Conservation (phyloP, 805 yeast species). For the Wickerhamomyces chaumierensis region DNA sequence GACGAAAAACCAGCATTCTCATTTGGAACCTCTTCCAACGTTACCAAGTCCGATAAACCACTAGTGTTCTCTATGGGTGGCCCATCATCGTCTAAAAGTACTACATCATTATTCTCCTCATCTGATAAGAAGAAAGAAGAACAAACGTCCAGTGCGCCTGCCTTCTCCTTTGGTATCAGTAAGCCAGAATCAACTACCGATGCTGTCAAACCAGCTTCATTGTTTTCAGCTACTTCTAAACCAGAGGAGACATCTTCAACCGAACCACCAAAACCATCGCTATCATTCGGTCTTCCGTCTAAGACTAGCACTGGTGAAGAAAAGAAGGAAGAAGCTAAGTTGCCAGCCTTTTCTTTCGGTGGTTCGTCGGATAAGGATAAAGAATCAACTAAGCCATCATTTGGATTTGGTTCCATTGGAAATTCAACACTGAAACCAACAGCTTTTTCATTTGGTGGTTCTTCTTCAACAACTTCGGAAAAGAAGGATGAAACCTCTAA, state of each 20-base stretch:
- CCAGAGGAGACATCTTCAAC: no score
- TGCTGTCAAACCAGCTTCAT: neutral
- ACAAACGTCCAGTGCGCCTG: neutral
- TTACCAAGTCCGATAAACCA: no score
- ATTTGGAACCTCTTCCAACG: slow-evolving; percentile 1
- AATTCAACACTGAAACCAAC: no score
- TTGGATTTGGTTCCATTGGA: neutral
- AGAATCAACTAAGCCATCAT: neutral
- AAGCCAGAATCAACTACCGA: neutral
- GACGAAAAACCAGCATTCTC: slow-evolving; percentile 1
- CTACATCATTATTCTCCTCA: neutral
- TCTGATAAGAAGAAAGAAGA: neutral
- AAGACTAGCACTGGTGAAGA: slow-evolving; percentile 1
- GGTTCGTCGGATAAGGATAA: no score
- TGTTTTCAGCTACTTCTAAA: neutral
- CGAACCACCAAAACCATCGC: neutral
- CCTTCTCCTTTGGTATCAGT: neutral
- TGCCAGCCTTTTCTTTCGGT: no score
- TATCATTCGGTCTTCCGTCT: slow-evolving; percentile 4
- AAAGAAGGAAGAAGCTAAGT: neutral
- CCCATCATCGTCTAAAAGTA: no score
- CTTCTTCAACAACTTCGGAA: neutral
- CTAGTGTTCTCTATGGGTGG: no score
- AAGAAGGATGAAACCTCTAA: neutral
- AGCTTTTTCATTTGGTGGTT: no score